Evolutionary conservation across 1,139 yeast species (phyloP).

Genomic region (Magnusiomyces sp.): DNA sequence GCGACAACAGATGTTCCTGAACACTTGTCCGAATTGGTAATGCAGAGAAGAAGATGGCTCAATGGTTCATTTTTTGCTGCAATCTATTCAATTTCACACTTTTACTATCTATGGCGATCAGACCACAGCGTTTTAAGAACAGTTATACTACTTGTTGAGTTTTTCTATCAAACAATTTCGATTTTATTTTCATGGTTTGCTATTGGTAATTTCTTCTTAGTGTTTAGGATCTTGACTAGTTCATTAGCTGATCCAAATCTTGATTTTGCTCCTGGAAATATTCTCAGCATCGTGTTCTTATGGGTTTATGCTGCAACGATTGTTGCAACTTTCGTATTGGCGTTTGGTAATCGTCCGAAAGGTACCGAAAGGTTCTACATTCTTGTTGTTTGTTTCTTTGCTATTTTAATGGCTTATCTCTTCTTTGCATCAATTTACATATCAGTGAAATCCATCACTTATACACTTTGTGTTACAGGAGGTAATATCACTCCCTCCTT

Average conservation of each 20-base stretch:
- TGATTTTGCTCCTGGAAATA: constrained; percentile 62
- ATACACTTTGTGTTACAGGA: constrained; percentile 34
- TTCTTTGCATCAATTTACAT: constrained; percentile 80
- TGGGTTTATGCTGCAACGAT: constrained; percentile 87
- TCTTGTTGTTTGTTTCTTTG: constrained; percentile 81
- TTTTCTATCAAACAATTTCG: constrained; percentile 57
- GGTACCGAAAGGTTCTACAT: constrained; percentile 81
- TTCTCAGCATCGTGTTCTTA: constrained; percentile 69
- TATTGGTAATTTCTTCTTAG: constrained; percentile 65
- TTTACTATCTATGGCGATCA: constrained; percentile 62
- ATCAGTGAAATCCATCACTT: constrained; percentile 63
- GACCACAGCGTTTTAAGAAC: constrained; percentile 57
- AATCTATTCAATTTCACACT: constrained; percentile 62
- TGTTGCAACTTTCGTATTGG: constrained; percentile 82
- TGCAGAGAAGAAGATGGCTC: constrained; percentile 78
- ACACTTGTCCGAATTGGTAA: constrained; percentile 56
- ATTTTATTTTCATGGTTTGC: constrained; percentile 74
- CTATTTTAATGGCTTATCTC: constrained; percentile 85
- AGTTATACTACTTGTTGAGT: constrained; percentile 57
- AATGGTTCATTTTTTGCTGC: constrained; percentile 84
- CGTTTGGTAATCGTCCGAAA: constrained; percentile 90
- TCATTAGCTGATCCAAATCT: constrained; percentile 50
- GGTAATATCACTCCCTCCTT: constrained; percentile 40
- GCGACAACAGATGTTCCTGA: constrained; percentile 87
- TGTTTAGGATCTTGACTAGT: constrained; percentile 65